A percentile compares a stretch with the other conserved stretches of the same genome.
Conservation (phyloP, 208 protist genomes). For the Angomonas ambiguus region DNA sequence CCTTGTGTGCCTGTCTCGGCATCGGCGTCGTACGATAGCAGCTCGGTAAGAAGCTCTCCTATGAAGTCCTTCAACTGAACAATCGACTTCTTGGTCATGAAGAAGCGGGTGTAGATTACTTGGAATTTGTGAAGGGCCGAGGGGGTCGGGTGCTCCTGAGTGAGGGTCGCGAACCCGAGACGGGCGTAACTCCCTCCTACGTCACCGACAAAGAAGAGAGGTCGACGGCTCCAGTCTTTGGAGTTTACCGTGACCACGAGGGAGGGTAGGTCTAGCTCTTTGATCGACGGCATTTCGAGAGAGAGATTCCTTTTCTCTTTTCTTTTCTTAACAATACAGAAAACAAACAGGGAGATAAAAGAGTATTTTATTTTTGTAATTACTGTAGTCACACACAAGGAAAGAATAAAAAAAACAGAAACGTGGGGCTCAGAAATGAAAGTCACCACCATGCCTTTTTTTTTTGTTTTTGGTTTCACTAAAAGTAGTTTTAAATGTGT, state of each 20-base stretch:
- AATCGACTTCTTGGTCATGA: slow-evolving; percentile 40
- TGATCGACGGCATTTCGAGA: too few species aligned
- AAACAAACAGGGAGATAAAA: too few species aligned
- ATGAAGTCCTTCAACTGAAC: slow-evolving; percentile 52
- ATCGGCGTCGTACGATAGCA: slow-evolving; percentile 20
- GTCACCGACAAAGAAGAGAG: slow-evolving; percentile 65
- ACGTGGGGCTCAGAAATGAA: too few species aligned
- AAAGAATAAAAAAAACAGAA: slow-evolving; percentile 11
- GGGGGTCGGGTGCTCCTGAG: not conserved
- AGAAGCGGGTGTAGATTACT: slow-evolving; percentile 42
- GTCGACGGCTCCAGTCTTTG: slow-evolving; percentile 22
- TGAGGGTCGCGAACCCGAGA: slow-evolving; percentile 43
- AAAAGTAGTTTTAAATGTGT: too few species aligned
- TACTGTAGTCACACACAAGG: not conserved
- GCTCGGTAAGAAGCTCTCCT: slow-evolving; percentile 22
- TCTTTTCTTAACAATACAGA: too few species aligned
- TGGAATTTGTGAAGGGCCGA: slow-evolving; percentile 10
- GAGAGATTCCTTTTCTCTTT: not conserved
- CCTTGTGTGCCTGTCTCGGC: not conserved
- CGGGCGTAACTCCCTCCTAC: slow-evolving; percentile 70
- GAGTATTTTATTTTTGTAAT: not conserved
- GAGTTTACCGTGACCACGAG: not conserved
- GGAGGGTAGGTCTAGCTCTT: not conserved
- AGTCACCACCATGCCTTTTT: too few species aligned
- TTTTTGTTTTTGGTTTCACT: too few species aligned